These are phyloP conservation scores for Gardenia jasminoides DNA, from an alignment of 257 asterid genomes.

Conservation along the genomic window DNA sequence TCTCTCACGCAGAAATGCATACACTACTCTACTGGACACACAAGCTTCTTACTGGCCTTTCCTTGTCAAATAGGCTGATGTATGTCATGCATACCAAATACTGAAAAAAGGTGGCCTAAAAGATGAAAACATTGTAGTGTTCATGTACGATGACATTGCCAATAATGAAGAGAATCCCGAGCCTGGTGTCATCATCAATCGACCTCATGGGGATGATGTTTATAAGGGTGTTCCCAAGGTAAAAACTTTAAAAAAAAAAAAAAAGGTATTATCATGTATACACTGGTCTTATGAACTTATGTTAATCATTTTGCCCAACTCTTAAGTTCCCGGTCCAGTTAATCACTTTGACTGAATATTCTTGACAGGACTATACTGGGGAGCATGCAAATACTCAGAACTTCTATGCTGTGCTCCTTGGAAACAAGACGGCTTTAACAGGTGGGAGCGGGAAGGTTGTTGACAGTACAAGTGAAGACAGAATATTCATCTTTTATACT, in stretches of 20 bases:
- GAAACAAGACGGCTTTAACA: conserved; percentile 54
- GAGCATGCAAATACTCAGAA: conserved; percentile 56
- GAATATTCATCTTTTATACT: conserved; percentile 75
- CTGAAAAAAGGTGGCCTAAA: conserved; percentile 79
- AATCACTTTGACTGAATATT: neutral
- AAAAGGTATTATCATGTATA: no score
- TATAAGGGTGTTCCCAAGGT: conserved; percentile 93
- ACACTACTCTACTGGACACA: no score
- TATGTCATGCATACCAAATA: conserved; percentile 92
- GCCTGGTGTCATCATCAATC: conserved; percentile 73
- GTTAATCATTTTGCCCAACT: no score
- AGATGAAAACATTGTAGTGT: conserved; percentile 81
- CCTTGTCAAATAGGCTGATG: conserved; percentile 60
- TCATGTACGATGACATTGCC: conserved; percentile 95
- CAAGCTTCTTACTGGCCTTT: no score
- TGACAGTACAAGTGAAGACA: conserved; percentile 60
- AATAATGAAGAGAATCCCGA: conserved; percentile 60
- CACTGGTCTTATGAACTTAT: no score
- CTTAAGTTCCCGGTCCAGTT: neutral
- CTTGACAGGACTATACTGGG: conserved; percentile 75
- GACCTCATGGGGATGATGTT: conserved; percentile 73
- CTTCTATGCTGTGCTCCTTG: conserved; percentile 73
- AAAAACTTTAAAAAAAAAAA: neutral
- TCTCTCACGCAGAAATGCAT: no score
- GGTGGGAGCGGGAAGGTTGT: conserved; percentile 87